Percentiles rank a stretch among this genome's conserved stretches.
Conservation (phyloP, 306 rosid genomes). For the Cyclanthera cordifolia region DNA sequence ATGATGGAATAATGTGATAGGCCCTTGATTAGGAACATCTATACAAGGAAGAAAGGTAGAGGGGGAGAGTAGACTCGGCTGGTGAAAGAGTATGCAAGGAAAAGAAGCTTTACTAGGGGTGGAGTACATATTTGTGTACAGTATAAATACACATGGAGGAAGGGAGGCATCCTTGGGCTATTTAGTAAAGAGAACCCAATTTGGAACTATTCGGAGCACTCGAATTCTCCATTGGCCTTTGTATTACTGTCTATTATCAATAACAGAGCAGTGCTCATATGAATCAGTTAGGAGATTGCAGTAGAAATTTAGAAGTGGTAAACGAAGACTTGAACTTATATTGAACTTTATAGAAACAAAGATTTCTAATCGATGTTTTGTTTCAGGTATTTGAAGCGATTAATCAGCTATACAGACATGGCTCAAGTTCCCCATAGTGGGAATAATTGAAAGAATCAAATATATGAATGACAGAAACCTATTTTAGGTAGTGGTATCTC, state of each 20-base stretch:
- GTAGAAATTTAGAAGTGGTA: background rate
- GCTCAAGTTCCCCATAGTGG: background rate
- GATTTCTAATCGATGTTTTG: background rate
- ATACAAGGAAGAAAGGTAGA: no score
- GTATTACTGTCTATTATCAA: background rate
- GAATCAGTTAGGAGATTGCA: background rate
- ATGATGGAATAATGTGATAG: background rate
- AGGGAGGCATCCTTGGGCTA: background rate
- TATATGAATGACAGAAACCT: background rate
- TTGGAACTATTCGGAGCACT: background rate
- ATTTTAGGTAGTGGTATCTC: background rate
- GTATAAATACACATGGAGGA: background rate
- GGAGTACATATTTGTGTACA: no score
- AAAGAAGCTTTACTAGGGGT: no score
- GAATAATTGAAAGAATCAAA: background rate
- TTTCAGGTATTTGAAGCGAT: background rate
- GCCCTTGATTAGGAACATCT: background rate
- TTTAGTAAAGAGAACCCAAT: background rate
- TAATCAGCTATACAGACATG: background rate
- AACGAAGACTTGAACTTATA: background rate
- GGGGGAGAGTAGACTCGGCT: no score
- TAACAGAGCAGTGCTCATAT: background rate
- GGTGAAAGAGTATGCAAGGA: no score
- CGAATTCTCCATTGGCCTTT: no score
- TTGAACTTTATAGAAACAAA: background rate